Evolutionary conservation across 169 alveolate genomes (phyloP).

Genomic region (Theileria annulata): DNA sequence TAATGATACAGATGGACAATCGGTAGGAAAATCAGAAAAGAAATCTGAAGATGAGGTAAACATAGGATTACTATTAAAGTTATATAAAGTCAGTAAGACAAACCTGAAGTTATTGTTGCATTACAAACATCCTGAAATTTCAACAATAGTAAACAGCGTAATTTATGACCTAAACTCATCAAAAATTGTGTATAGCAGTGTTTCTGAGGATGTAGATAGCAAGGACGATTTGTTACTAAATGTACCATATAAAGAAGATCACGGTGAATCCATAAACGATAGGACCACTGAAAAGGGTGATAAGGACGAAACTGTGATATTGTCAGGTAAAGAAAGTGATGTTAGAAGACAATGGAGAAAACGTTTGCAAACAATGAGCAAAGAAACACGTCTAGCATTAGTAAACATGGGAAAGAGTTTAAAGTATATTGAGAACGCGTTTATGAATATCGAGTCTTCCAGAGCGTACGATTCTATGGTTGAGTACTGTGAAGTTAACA

Average conservation of each 20-base stretch:
- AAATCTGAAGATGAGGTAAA: background rate
- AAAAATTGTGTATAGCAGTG: conserved; percentile 23
- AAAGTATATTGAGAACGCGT: conserved; percentile 48
- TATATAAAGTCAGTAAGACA: conserved; percentile 47
- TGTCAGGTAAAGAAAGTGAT: conserved; percentile 52
- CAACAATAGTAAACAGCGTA: conserved; percentile 21
- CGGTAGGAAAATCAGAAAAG: background rate
- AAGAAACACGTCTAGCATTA: conserved; percentile 74
- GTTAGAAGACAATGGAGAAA: conserved; percentile 65
- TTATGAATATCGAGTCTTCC: conserved; percentile 34
- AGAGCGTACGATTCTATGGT: conserved; percentile 61
- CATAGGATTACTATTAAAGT: conserved; percentile 1
- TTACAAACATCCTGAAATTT: conserved; percentile 29
- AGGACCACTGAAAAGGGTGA: background rate
- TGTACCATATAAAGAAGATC: conserved; percentile 8
- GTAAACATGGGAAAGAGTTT: conserved; percentile 73
- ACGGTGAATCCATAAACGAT: background rate
- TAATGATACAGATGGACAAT: background rate
- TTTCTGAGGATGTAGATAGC: conserved; percentile 26
- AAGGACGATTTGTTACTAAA: conserved; percentile 14
- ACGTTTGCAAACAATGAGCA: conserved; percentile 64
- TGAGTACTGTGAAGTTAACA: conserved; percentile 58
- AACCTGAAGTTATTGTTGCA: conserved; percentile 40
- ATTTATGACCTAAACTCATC: conserved; percentile 59
- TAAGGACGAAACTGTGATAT: conserved; percentile 11